Percentiles rank a stretch among this genome's conserved stretches.
Evolutionary conservation across 495 filamentous ascomycete genomes (phyloP).

Genomic region (Echria macrotheca): DNA sequence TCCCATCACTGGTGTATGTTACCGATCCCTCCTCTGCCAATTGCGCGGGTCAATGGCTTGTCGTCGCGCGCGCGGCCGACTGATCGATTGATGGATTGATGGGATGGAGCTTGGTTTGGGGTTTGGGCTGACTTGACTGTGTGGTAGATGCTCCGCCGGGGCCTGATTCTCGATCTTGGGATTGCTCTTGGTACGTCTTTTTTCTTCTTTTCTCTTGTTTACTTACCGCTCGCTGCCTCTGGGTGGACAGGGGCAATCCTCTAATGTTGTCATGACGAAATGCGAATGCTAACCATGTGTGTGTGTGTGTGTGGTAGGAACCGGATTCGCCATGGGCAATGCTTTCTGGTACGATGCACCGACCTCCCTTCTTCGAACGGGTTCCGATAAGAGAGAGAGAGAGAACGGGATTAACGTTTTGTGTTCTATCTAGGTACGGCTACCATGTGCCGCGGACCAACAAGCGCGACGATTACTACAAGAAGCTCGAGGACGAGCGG

Average conservation of each 20-base stretch:
- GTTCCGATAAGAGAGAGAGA: too few relatives aligned
- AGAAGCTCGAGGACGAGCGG: conserved; percentile 42
- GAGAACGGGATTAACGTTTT: conserved; percentile 10
- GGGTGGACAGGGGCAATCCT: too few relatives aligned
- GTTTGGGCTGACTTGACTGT: too few relatives aligned
- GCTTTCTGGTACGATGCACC: conserved; percentile 40
- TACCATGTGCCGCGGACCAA: conserved; percentile 48
- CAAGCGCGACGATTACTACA: conserved; percentile 44
- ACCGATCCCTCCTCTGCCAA: not conserved
- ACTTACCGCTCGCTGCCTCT: not conserved
- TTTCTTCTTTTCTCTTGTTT: not conserved
- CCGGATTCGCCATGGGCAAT: conserved; percentile 40
- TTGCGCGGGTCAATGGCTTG: conserved; percentile 10
- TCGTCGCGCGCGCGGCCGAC: too few relatives aligned
- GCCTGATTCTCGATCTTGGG: conserved; percentile 41
- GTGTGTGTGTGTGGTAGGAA: conserved; percentile 27
- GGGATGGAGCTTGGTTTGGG: too few relatives aligned
- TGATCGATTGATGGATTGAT: too few relatives aligned
- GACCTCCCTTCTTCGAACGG: not conserved
- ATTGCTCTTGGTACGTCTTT: conserved; percentile 38
- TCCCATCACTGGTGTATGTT: conserved; percentile 25
- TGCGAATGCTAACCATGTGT: too few relatives aligned
- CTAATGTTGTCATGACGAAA: not conserved
- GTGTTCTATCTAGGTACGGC: conserved; percentile 39
- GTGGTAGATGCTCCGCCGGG: conserved; percentile 47